These are phyloP conservation scores for Camellia oleifera DNA, from an alignment of 179 eudicot genomes.

Conservation along the genomic window DNA sequence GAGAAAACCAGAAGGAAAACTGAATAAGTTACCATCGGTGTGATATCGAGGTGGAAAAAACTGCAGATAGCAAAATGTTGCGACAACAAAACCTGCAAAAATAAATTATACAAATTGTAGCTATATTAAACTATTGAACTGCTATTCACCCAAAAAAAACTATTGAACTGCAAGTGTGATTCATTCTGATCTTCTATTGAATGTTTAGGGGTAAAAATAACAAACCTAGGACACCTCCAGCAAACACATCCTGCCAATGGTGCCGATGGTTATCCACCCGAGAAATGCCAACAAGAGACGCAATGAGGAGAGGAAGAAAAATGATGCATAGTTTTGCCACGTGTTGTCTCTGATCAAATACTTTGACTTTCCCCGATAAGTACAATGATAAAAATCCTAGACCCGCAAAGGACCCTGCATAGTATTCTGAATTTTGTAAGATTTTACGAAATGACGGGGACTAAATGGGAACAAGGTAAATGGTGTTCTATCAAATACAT, in stretches of 20 bases:
- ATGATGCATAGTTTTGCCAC: conserved; percentile 80
- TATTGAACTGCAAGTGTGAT: background rate
- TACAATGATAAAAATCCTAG: conserved; percentile 76
- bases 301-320: conserved; percentile 60
- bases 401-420: conserved; percentile 82
- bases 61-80: conserved; percentile 44
- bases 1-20: background rate
- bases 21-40: background rate
- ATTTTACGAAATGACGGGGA: too few species aligned
- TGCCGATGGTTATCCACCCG: conserved; percentile 94
- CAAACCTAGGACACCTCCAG: conserved; percentile 75
- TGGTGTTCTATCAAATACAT: background rate
- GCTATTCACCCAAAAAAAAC: background rate
- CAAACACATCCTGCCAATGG: conserved; percentile 91
- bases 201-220: background rate
- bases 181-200: background rate
- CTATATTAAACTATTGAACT: background rate
- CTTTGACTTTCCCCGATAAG: conserved; percentile 66
- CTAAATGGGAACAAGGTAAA: background rate
- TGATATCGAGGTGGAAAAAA: conserved; percentile 46
- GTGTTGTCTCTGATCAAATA: conserved; percentile 74
- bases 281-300: conserved; percentile 76
- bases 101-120: background rate
- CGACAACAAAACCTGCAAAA: conserved; percentile 26
- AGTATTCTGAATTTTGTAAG: background rate